Conservation (phyloP, 495 filamentous ascomycete genomes). For the Talaromyces ruber region DNA sequence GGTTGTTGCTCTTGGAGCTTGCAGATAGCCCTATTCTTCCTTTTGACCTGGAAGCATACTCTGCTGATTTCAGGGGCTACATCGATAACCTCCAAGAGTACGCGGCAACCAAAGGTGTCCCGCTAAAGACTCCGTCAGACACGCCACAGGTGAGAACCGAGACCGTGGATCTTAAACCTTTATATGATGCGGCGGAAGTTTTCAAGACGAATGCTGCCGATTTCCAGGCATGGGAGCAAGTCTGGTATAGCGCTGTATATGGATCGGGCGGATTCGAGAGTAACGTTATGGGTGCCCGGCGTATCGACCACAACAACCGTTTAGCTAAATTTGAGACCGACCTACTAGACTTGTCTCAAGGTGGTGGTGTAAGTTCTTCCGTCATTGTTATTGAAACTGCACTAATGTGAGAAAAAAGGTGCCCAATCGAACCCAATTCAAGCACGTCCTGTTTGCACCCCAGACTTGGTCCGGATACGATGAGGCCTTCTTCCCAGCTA, state of each 20-base stretch:
- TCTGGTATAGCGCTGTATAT: slow-evolving; percentile 62
- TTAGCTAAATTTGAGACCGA: slow-evolving; percentile 77
- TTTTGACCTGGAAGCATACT: slow-evolving; percentile 75
- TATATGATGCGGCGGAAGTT: slow-evolving; percentile 51
- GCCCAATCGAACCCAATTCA: slow-evolving; percentile 86
- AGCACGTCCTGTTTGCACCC: slow-evolving; percentile 84
- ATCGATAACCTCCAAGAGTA: slow-evolving; percentile 58
- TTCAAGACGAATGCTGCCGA: slow-evolving; percentile 49
- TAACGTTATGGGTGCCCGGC: slow-evolving; percentile 49
- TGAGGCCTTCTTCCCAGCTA: slow-evolving; percentile 70
- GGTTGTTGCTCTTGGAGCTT: slow-evolving; percentile 77
- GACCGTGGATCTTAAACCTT: slow-evolving; percentile 44
- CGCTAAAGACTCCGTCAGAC: slow-evolving; percentile 26
- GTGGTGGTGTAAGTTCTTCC: slow-evolving; percentile 54
- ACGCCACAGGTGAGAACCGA: slow-evolving; percentile 18
- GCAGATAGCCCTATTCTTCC: slow-evolving; percentile 73
- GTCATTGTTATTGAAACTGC: slow-evolving; percentile 1
- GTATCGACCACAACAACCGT: slow-evolving; percentile 59
- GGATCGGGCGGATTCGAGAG: slow-evolving; percentile 63
- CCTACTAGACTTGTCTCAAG: slow-evolving; percentile 62
- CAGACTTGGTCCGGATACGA: slow-evolving; percentile 71
- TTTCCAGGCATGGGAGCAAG: slow-evolving; percentile 65
- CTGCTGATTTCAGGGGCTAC: slow-evolving; percentile 50
- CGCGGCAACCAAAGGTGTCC: slow-evolving; percentile 45
- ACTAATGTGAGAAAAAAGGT: slow-evolving; percentile 47